Base-by-base conservation (phyloP, 2,329 filamentous ascomycete genomes). In the Penicillium sp. region DNA sequence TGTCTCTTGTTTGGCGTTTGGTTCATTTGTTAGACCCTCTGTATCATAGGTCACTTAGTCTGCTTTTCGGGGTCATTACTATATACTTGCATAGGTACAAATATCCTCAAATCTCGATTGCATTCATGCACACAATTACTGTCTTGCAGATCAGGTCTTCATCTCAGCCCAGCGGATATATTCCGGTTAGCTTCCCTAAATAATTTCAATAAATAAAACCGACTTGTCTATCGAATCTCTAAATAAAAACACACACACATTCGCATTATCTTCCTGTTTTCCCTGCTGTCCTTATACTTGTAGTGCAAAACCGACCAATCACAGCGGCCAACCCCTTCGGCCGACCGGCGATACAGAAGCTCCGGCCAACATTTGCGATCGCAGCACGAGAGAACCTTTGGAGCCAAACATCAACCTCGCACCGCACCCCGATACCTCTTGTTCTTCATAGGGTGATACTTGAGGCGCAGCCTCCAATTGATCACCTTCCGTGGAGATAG, bases 331-430 rank as follows among this genome's bases (percentile, higher is more conserved):
- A n/a, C n/a, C 21, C 2, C 23, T 19, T 47, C 59, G 61, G 59
- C 50, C 25, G 29, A 4, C 44, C 70, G 70, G 70, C 60, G 52
- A 65, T 65, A 72, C 67, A 52, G 52, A 69, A 68, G 25, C 34
- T 63, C 70, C 70, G 70, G 58, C 57, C 59, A 66, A 63, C 61
- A 67, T 69, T 70, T 70, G 63, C 64, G 59, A 59, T 53, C 47
- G 50, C 60, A 46, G 25, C 51, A 54, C 40, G 7, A 52, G 58
- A 66, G 60, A 55, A 60, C 57, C 59, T 60, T 60, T 47, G 60
- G 59, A 63, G 60, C 50, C 49, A 47, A 62, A 40, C 55, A 55
- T 52, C 54, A 40, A 46, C 55, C 54, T 50, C 52, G 29, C 47
- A 19, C 48, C 31, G 23, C 47, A 16, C 36, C 46, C 38, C 44